These are phyloP conservation scores for Fusarium cyanostomum DNA, from an alignment of 2,329 filamentous ascomycete species.

Conservation along the genomic window DNA sequence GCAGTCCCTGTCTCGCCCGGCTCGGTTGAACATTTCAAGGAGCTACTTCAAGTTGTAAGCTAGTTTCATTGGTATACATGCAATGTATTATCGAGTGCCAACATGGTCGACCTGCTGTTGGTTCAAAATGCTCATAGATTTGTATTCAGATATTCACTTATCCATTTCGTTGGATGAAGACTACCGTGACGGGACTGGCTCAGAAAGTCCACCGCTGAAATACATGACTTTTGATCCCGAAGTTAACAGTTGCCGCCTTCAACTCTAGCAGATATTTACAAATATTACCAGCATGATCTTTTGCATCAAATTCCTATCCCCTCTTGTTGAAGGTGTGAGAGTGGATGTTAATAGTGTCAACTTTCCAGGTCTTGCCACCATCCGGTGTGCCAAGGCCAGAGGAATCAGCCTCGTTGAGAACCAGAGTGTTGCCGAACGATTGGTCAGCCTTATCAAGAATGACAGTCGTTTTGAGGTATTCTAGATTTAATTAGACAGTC, in stretches of 20 bases:
- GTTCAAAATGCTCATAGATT: no score
- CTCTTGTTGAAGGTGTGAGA: conserved; percentile 21
- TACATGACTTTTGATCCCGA: no score
- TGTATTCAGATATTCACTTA: no score
- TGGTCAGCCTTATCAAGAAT: conserved; percentile 17
- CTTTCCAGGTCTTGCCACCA: conserved; percentile 29
- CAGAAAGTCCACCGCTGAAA: no score
- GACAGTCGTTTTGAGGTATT: conserved; percentile 24
- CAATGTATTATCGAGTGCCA: no score
- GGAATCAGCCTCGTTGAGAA: conserved; percentile 18
- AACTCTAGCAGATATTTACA: no score
- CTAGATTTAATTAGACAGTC: neutral
- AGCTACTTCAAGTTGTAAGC: neutral
- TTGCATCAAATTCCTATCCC: neutral
- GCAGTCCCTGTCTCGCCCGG: neutral
- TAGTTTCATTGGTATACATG: neutral
- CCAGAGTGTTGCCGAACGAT: conserved; percentile 13
- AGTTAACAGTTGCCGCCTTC: no score
- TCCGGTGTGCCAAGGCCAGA: conserved; percentile 23
- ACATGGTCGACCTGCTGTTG: no score
- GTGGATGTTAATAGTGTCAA: conserved; percentile 21
- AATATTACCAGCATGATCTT: no score
- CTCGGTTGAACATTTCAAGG: neutral
- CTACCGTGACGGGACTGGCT: no score
- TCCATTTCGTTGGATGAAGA: no score